Evolutionary conservation across 164 flowering plant genomes (phyloP).

Genomic region (Saururus chinensis): DNA sequence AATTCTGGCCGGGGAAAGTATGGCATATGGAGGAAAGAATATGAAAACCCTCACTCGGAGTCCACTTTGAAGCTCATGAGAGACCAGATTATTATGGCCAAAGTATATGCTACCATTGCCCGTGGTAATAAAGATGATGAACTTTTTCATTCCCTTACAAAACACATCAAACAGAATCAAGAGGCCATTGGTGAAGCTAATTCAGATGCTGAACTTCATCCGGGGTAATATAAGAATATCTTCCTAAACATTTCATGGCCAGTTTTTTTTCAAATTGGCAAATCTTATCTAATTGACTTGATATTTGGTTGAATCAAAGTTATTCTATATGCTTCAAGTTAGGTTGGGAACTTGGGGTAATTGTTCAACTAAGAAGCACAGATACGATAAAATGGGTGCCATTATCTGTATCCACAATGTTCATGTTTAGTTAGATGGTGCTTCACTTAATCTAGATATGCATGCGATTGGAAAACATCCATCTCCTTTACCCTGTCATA

Average conservation of each 20-base stretch:
- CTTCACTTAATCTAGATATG: too few species aligned
- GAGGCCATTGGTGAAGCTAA: constrained; percentile 69
- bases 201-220: constrained; percentile 66
- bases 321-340: background rate
- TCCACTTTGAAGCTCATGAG: constrained; percentile 46
- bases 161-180: constrained; percentile 38
- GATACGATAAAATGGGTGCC: too few species aligned
- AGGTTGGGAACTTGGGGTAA: too few species aligned
- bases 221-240: constrained; percentile 33
- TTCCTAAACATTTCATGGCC: background rate
- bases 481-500: too few species aligned
- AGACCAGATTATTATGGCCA: constrained; percentile 60
- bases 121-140: constrained; percentile 27
- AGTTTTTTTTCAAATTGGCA: background rate
- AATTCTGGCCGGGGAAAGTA: constrained; percentile 52
- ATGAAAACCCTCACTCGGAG: constrained; percentile 52
- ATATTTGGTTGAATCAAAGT: background rate
- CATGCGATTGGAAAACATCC: too few species aligned
- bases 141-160: constrained; percentile 50
- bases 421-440: too few species aligned
- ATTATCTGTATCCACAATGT: too few species aligned
- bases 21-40: constrained; percentile 87
- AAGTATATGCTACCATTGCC: constrained; percentile 46
- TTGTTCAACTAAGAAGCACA: too few species aligned
- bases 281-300: background rate